Evolutionary conservation across 148 eudicot species (phyloP).

Genomic region (Rhododendron kiyosumense): DNA sequence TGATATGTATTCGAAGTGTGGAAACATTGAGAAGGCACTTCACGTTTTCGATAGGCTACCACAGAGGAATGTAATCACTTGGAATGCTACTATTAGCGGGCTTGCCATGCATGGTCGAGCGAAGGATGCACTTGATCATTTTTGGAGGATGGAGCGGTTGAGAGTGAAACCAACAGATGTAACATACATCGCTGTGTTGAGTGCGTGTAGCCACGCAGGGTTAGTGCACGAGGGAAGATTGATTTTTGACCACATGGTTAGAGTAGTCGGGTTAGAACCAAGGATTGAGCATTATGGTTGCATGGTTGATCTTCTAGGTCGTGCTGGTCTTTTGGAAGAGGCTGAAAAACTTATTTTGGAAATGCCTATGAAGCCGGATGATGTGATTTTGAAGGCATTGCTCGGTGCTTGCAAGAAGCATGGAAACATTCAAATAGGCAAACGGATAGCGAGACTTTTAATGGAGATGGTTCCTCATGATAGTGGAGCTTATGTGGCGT

Average conservation of each 20-base stretch:
- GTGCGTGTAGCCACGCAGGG: constrained; percentile 63
- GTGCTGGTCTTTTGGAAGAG: constrained; percentile 47
- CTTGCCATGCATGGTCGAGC: constrained; percentile 67
- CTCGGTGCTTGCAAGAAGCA: constrained; percentile 63
- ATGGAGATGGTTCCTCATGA: constrained; percentile 55
- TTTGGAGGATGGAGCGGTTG: constrained; percentile 36
- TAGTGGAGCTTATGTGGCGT: constrained; percentile 56
- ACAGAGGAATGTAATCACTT: constrained; percentile 38
- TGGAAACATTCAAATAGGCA: constrained; percentile 46
- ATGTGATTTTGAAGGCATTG: constrained; percentile 60
- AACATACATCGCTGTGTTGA: constrained; percentile 44
- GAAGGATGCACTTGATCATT: constrained; percentile 37
- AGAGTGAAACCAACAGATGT: constrained; percentile 48
- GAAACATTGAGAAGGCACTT: constrained; percentile 51
- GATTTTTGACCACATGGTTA: constrained; percentile 44
- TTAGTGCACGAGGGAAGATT: constrained; percentile 45
- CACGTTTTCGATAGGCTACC: constrained; percentile 38
- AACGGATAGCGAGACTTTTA: constrained; percentile 33
- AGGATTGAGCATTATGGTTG: constrained; percentile 69
- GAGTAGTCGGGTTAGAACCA: constrained; percentile 28
- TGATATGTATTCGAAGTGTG: constrained; percentile 78
- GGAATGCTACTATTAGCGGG: constrained; percentile 59
- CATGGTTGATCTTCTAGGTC: constrained; percentile 66
- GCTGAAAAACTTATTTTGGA: constrained; percentile 39
- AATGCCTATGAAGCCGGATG: constrained; percentile 66